Conservation (phyloP, 73 alveolate genomes). For the Uronychia setigera region DNA sequence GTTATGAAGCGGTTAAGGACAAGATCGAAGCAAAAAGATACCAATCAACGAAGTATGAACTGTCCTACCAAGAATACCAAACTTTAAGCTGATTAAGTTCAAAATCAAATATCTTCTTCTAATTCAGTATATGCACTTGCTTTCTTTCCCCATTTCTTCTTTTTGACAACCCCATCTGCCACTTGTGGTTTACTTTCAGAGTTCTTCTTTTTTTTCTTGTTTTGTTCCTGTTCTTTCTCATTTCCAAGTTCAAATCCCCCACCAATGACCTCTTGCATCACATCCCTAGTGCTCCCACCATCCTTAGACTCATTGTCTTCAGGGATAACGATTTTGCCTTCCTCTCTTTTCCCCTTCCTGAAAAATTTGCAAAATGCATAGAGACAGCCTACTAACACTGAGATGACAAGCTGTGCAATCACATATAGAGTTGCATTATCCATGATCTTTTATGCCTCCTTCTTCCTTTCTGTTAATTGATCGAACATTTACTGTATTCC, state of each 20-base stretch:
- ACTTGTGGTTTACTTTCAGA: background rate
- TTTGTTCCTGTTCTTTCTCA: background rate
- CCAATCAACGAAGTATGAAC: conserved; percentile 49
- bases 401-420: background rate
- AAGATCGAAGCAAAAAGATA: conserved; percentile 54
- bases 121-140: background rate
- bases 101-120: background rate
- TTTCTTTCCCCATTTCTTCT: too few species aligned
- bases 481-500: background rate
- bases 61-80: conserved; percentile 51
- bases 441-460: background rate
- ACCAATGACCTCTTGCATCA: too few species aligned
- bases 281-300: background rate
- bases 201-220: too few species aligned
- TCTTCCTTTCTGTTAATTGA: background rate
- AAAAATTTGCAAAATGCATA: background rate
- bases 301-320: background rate
- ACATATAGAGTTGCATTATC: background rate
- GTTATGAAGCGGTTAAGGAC: conserved; percentile 46
- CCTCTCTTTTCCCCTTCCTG: too few species aligned
- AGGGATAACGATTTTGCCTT: too few species aligned
- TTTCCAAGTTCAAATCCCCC: too few species aligned
- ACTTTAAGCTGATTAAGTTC: background rate
- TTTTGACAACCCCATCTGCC: background rate
- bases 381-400: background rate